These are phyloP conservation scores for Triglochin maritima DNA, from an alignment of 106 monocot species.

Conservation along the genomic window DNA sequence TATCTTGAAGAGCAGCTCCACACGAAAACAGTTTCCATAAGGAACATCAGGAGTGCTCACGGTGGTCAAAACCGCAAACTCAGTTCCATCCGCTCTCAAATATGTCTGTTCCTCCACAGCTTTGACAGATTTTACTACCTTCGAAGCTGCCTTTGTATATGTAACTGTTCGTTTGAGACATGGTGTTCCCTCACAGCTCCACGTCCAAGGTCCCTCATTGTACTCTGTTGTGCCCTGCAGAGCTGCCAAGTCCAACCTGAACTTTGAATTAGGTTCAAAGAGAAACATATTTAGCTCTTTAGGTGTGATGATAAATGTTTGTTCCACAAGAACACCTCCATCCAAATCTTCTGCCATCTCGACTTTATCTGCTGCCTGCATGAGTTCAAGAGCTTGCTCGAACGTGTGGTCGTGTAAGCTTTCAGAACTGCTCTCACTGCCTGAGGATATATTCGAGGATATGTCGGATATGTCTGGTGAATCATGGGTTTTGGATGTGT, in stretches of 20 bases:
- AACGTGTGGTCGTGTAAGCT: slow-evolving; percentile 12
- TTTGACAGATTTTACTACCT: slow-evolving; percentile 49
- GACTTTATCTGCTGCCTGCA: slow-evolving; percentile 25
- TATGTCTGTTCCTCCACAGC: slow-evolving; percentile 59
- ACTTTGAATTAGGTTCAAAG: slow-evolving; percentile 52
- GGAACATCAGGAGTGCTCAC: slow-evolving; percentile 61
- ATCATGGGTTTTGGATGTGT: slow-evolving; percentile 8
- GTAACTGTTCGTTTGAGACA: slow-evolving; percentile 30
- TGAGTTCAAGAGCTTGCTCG: slow-evolving; percentile 34
- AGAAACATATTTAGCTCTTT: slow-evolving; percentile 36
- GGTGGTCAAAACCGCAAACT: slow-evolving; percentile 32
- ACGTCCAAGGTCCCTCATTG: slow-evolving; percentile 39
- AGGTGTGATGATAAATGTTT: slow-evolving; percentile 32
- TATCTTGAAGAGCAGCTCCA: slow-evolving; percentile 48
- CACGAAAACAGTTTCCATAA: slow-evolving; percentile 55
- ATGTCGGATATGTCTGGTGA: slow-evolving; percentile 4
- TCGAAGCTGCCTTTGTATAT: slow-evolving; percentile 45
- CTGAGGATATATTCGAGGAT: not conserved
- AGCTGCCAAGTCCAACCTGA: slow-evolving; percentile 23
- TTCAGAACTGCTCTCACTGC: not conserved
- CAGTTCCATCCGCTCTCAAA: slow-evolving; percentile 53
- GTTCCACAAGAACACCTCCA: slow-evolving; percentile 47
- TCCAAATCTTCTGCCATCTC: slow-evolving; percentile 43
- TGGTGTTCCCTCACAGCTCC: slow-evolving; percentile 15
- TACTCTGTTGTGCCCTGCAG: slow-evolving; percentile 35